These are phyloP conservation scores for Nemania sp. DNA, from an alignment of 2,329 filamentous ascomycete species.

Conservation along the genomic window DNA sequence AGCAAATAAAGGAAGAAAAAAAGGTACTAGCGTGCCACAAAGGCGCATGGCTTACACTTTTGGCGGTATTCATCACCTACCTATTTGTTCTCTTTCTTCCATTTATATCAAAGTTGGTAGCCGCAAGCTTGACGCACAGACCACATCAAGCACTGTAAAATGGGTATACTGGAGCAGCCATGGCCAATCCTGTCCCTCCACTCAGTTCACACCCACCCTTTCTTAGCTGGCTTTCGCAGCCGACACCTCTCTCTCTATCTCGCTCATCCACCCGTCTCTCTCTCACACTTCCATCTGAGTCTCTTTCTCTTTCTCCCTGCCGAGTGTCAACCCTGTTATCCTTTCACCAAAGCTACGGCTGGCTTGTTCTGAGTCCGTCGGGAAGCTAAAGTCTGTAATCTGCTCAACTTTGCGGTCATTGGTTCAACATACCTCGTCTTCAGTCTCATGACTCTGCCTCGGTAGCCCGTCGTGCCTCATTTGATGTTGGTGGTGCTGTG, in stretches of 20 bases:
- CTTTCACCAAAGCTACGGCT: background rate
- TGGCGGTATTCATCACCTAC: constrained; percentile 7
- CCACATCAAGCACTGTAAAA: constrained; percentile 16
- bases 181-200: constrained; percentile 33
- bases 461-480: constrained; percentile 18
- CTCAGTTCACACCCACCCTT: constrained; percentile 38
- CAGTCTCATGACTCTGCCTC: constrained; percentile 21
- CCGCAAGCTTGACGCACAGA: constrained; percentile 33
- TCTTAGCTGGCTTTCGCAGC: constrained; percentile 38
- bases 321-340: background rate
- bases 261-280: constrained; percentile 34
- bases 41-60: constrained; percentile 9
- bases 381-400: constrained; percentile 6
- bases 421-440: background rate
- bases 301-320: constrained; percentile 26
- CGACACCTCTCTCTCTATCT: constrained; percentile 39
- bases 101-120: constrained; percentile 33
- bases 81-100: constrained; percentile 7
- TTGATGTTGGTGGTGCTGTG: constrained; percentile 10
- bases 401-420: constrained; percentile 16
- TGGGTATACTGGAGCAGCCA: constrained; percentile 11
- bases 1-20: background rate
- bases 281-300: constrained; percentile 30
- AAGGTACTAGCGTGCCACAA: constrained; percentile 2
- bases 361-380: constrained; percentile 1